Base-by-base conservation (phyloP, 169 alveolate genomes). In the Babesia microti region DNA sequence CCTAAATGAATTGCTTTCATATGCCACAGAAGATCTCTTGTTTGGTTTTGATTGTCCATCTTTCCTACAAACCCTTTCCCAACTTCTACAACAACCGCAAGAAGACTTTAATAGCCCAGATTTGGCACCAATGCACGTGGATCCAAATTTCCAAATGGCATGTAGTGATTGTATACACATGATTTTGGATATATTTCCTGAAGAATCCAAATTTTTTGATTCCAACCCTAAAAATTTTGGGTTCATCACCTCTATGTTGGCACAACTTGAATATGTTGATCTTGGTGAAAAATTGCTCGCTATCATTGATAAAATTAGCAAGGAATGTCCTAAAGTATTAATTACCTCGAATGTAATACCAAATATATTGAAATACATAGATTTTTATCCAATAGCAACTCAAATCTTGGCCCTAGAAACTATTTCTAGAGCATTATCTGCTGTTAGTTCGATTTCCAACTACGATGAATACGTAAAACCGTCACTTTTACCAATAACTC, bases 141-240 rank as follows among this genome's bases (percentile, higher is more conserved):
- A 11, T 9, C 23, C 23, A 41, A 42, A 57, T 15, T 24, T 37
- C 22, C 26, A 42, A 14, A 15, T 30, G n/a, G n/a, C n/a, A n/a
- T n/a, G n/a, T n/a, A n/a, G n/a, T n/a, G n/a, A n/a, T n/a, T 65
- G 76, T 15, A 24, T 65, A 21, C 41, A 65, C 52, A 49, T 36
- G 18, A 24, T 65, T 23, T 49, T 65, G 56, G 76, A 65, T 33
- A 39, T 55, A 21, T 7, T 55, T 7, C 76, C 76, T 7, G 55
- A 42, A 12, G 49, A 61, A 0, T 9, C 70, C 11, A 37, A 52
- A 12, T 65, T 50, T 33, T 65, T 65, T 49, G 26, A 44, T 22
- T 26, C 59, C 14, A 36, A 65, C 63, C 27, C 29, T 19, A 0
- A 5, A 18, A 15, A 45, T 36, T 21, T 65, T 41, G 45, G 18